phyloP scores from a whole-genome alignment of 176 grass and related monocot species.

The Zoysia japonica region DNA sequence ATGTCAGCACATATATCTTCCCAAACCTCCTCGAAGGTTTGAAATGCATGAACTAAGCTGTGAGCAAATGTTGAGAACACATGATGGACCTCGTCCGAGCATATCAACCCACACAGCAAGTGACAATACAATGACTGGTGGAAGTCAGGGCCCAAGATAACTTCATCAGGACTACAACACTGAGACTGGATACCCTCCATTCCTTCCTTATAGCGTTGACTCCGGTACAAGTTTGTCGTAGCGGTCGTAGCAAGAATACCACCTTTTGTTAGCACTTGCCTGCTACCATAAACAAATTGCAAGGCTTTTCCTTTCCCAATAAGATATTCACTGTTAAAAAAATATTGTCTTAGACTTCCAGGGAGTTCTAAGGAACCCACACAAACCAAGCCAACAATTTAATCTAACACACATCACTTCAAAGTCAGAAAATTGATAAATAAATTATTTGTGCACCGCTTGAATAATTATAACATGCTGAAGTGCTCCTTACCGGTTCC shows the following conservation, averaged over 20 bases:
- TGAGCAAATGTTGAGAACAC: constrained; percentile 85
- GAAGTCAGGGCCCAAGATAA: constrained; percentile 82
- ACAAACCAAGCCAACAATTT: constrained; percentile 10
- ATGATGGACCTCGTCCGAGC: constrained; percentile 73
- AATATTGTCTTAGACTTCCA: background rate
- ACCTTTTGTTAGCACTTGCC: constrained; percentile 66
- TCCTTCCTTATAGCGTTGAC: constrained; percentile 58
- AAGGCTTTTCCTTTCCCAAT: constrained; percentile 82
- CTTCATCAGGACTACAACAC: constrained; percentile 77
- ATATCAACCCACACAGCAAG: constrained; percentile 85
- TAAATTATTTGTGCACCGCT: background rate
- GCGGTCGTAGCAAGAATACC: constrained; percentile 79
- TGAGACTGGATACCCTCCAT: constrained; percentile 82
- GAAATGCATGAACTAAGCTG: constrained; percentile 86
- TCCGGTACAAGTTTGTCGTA: constrained; percentile 82
- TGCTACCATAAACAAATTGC: constrained; percentile 95
- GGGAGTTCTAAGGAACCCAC: background rate
- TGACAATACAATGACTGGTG: constrained; percentile 89
- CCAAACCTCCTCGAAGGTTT: constrained; percentile 84
- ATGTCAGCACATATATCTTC: constrained; percentile 77
- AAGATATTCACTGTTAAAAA: constrained; percentile 65
- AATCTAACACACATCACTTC: background rate
- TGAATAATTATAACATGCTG: constrained; percentile 23
- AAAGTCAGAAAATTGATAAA: background rate
- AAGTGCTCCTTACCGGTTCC: constrained; percentile 61